These are phyloP conservation scores for Lithospermum erythrorhizon DNA, from an alignment of 257 asterid species.

Conservation along the genomic window DNA sequence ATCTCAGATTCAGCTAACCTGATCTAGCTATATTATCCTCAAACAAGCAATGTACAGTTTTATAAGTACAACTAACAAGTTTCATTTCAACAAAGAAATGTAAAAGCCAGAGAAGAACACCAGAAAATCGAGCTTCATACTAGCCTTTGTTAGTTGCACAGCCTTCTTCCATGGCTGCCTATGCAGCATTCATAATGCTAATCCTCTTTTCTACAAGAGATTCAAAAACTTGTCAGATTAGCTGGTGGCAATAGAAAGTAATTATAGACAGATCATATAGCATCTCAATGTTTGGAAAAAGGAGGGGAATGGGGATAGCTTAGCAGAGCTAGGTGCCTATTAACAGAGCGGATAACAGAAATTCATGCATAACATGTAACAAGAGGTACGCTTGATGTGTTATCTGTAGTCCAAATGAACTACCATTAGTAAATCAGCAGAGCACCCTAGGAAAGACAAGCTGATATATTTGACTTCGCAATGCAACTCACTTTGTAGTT, in stretches of 20 bases:
- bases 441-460: no score
- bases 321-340: no score
- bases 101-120: constrained; percentile 16
- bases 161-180: constrained; percentile 24
- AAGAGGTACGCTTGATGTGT: no score
- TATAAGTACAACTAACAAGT: constrained; percentile 33
- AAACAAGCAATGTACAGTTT: constrained; percentile 45
- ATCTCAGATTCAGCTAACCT: constrained; percentile 3
- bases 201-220: constrained; percentile 69
- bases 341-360: no score
- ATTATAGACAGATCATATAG: neutral
- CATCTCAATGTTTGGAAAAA: neutral
- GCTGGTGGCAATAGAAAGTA: no score
- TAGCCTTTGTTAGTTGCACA: constrained; percentile 67
- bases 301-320: no score
- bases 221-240: neutral
- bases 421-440: no score
- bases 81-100: constrained; percentile 26
- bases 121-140: constrained; percentile 20
- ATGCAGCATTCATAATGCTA: constrained; percentile 31
- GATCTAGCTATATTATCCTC: constrained; percentile 28
- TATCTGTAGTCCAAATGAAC: no score
- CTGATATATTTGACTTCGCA: no score
- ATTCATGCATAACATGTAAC: no score
- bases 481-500: no score